Percentiles rank a stretch among this genome's conserved stretches.
These are phyloP conservation scores for Pestalotiopsis sp. DNA, from an alignment of 2,329 filamentous ascomycete genomes.

Conservation along the genomic window DNA sequence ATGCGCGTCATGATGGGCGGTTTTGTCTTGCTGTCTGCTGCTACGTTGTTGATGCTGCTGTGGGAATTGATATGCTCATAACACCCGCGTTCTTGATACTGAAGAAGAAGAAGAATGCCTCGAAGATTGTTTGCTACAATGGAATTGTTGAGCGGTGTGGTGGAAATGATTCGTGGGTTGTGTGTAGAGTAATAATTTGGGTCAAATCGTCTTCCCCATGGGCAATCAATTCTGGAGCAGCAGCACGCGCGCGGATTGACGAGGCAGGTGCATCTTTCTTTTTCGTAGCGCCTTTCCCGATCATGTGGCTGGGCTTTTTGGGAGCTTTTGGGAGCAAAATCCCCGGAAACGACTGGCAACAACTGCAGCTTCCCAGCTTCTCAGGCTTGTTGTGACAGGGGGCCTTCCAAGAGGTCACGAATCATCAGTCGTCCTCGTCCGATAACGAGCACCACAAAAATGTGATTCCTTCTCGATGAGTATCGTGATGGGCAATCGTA, in stretches of 20 bases:
- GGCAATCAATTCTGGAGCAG: background rate
- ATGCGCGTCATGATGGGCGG: constrained; percentile 41
- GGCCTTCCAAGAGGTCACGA: background rate
- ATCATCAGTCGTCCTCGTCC: background rate
- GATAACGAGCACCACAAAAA: background rate
- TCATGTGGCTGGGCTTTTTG: background rate
- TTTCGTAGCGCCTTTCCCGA: background rate
- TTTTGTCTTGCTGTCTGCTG: background rate
- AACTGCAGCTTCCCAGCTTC: background rate
- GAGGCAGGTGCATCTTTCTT: background rate
- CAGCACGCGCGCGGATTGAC: background rate
- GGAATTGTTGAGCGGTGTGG: background rate
- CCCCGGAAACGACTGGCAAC: background rate
- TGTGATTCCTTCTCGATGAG: background rate
- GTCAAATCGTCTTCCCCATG: background rate
- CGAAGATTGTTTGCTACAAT: background rate
- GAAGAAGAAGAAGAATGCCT: background rate
- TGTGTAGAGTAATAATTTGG: background rate
- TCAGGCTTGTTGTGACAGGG: background rate
- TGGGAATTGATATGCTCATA: background rate
- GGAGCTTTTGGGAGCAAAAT: background rate
- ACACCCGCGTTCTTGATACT: background rate
- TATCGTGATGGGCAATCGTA: background rate
- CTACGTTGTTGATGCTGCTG: background rate
- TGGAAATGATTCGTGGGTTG: background rate